These are phyloP conservation scores for Chlamydomonas sphaeroides DNA, from an alignment of 139 green algal genomes.

Conservation along the genomic window DNA sequence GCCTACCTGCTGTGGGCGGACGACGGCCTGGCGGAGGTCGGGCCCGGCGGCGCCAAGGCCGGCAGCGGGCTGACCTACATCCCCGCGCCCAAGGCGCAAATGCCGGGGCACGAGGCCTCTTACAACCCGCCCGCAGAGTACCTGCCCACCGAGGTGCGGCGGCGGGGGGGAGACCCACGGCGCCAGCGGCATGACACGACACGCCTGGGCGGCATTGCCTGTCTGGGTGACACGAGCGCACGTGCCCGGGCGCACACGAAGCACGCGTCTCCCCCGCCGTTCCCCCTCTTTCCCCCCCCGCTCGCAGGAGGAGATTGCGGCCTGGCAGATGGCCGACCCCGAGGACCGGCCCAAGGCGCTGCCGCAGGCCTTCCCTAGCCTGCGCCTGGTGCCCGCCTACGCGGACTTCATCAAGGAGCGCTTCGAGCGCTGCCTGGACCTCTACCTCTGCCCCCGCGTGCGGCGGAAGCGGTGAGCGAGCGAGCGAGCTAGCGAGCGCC, in stretches of 20 bases:
- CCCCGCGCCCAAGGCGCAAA: conserved; percentile 87
- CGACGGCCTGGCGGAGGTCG: conserved; percentile 63
- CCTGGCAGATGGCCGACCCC: conserved; percentile 73
- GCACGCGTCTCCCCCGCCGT: too few relatives aligned
- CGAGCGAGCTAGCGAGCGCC: too few relatives aligned
- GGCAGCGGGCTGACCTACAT: conserved; percentile 89
- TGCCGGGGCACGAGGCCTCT: conserved; percentile 91
- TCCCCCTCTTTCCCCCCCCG: too few relatives aligned
- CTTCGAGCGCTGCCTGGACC: conserved; percentile 98
- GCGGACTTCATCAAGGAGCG: conserved; percentile 91
- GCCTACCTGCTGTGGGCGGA: conserved; percentile 95
- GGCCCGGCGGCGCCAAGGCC: conserved; percentile 65
- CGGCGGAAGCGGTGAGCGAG: conserved; percentile 24
- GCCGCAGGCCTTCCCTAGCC: conserved; percentile 70
- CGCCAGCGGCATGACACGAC: too few relatives aligned
- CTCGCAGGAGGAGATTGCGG: conserved; percentile 81
- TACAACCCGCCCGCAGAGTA: conserved; percentile 98
- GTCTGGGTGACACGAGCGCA: too few relatives aligned
- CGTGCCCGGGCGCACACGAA: too few relatives aligned
- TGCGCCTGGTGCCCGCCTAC: conserved; percentile 81
- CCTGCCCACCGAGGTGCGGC: conserved; percentile 82
- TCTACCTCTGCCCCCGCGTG: conserved; percentile 95
- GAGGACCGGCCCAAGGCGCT: conserved; percentile 81
- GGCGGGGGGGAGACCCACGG: too few relatives aligned
- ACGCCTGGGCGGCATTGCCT: too few relatives aligned